Percentiles rank a stretch among this genome's conserved stretches.
Evolutionary conservation across 1,284 basidiomycete genomes (phyloP).

Genomic region (Fomitopsis schrenkii): DNA sequence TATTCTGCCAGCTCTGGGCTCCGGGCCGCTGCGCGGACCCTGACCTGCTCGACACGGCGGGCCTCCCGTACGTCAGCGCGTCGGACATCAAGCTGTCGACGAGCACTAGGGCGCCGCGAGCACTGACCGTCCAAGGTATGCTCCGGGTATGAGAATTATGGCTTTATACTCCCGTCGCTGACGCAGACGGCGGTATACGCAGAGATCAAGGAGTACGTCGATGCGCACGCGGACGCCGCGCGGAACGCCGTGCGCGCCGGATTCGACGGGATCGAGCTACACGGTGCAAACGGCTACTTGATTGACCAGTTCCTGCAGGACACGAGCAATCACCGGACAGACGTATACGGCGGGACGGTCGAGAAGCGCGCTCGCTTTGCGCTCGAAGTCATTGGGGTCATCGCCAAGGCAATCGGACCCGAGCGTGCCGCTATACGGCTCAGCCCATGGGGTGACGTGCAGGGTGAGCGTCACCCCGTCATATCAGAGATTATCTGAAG

Average conservation of each 20-base stretch:
- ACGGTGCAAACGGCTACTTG: slow-evolving; percentile 35
- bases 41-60: slow-evolving; percentile 19
- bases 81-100: slow-evolving; percentile 37
- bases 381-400: slow-evolving; percentile 45
- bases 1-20: slow-evolving; percentile 47
- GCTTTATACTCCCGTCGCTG: no score
- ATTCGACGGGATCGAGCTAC: slow-evolving; percentile 40
- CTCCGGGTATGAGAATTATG: neutral
- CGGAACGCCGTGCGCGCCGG: slow-evolving; percentile 40
- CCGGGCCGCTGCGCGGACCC: slow-evolving; percentile 36
- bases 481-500: no score
- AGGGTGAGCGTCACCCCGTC: slow-evolving; percentile 26
- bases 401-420: slow-evolving; percentile 34
- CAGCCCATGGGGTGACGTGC: slow-evolving; percentile 45
- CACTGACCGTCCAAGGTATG: slow-evolving; percentile 29
- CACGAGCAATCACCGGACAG: slow-evolving; percentile 47
- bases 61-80: slow-evolving; percentile 29
- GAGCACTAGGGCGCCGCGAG: slow-evolving; percentile 29
- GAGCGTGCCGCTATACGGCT: slow-evolving; percentile 45
- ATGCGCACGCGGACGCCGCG: slow-evolving; percentile 34
- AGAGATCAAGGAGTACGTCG: slow-evolving; percentile 42
- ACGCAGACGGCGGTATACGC: neutral
- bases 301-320: slow-evolving; percentile 42
- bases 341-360: slow-evolving; percentile 55
- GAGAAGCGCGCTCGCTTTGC: slow-evolving; percentile 51